Conservation (phyloP, 2,329 filamentous ascomycete species). For the Botryotinia globosa region DNA sequence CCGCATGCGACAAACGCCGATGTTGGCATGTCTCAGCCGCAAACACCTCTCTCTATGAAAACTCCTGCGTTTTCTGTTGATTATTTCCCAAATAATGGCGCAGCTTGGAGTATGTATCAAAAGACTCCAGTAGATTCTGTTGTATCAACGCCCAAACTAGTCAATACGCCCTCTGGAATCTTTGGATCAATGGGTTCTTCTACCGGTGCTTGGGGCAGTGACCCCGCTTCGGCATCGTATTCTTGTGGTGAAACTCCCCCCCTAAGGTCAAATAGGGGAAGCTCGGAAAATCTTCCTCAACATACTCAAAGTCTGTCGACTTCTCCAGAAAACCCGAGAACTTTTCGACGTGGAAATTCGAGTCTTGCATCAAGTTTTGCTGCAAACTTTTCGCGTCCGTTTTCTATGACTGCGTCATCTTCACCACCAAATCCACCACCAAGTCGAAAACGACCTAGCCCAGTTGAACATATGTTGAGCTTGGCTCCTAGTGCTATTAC, state of each 20-base stretch:
- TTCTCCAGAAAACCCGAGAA: conserved; percentile 53
- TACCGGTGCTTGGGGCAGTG: conserved; percentile 51
- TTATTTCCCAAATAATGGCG: conserved; percentile 60
- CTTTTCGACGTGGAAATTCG: conserved; percentile 53
- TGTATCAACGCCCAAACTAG: conserved; percentile 55
- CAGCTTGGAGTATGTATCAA: conserved; percentile 51
- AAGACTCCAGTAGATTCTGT: conserved; percentile 54
- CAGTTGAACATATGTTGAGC: conserved; percentile 58
- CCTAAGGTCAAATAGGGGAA: conserved; percentile 47
- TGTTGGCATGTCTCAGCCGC: conserved; percentile 54
- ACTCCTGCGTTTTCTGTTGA: conserved; percentile 65
- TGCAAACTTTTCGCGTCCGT: conserved; percentile 50
- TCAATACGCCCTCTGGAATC: conserved; percentile 54
- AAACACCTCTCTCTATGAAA: conserved; percentile 63
- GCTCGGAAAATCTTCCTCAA: conserved; percentile 47
- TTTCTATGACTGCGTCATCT: conserved; percentile 39
- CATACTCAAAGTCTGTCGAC: conserved; percentile 54
- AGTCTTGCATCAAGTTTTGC: conserved; percentile 55
- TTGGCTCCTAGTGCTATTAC: conserved; percentile 46
- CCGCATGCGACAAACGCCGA: conserved; percentile 50
- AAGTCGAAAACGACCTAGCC: conserved; percentile 54
- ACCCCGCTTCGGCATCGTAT: conserved; percentile 56
- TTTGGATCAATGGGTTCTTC: conserved; percentile 58
- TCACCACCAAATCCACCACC: conserved; percentile 48
- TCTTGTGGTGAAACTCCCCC: conserved; percentile 61